Evolutionary conservation across 192 early-diverging fungal genomes (phyloP).

Genomic region (Coemansia sp.): DNA sequence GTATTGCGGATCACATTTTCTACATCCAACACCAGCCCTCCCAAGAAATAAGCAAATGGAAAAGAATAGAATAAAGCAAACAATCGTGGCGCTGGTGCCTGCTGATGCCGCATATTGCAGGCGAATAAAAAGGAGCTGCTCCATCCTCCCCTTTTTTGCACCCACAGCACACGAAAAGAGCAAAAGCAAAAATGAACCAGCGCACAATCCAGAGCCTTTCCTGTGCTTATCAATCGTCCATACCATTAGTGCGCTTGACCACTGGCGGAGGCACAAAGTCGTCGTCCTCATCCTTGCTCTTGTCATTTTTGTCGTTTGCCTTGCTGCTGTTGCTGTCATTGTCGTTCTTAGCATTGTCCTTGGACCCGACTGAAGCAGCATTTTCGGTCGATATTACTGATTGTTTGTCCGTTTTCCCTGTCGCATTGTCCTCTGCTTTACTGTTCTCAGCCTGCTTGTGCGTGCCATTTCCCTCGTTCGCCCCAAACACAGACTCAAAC

Average conservation of each 20-base stretch:
- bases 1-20: not conserved
- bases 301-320: not conserved
- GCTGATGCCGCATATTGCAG: not conserved
- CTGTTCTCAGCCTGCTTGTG: not conserved
- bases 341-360: constrained; percentile 2
- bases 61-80: not conserved
- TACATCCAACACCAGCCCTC: constrained; percentile 4
- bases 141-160: not conserved
- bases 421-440: not conserved
- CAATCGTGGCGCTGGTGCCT: not conserved
- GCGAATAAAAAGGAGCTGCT: not conserved
- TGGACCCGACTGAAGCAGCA: not conserved
- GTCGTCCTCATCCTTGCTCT: constrained; percentile 18
- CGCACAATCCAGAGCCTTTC: not conserved
- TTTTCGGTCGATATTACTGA: constrained; percentile 2
- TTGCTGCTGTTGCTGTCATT: not conserved
- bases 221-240: constrained; percentile 11
- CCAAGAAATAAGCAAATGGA: not conserved
- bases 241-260: constrained; percentile 57
- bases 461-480: constrained; percentile 6
- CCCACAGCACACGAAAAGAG: not conserved
- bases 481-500: constrained; percentile 55
- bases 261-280: constrained; percentile 55
- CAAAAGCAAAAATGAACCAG: not conserved
- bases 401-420: constrained; percentile 2